phyloP scores from a whole-genome alignment of 768 basidiomycete genomes.

The Mycena latifolia region DNA sequence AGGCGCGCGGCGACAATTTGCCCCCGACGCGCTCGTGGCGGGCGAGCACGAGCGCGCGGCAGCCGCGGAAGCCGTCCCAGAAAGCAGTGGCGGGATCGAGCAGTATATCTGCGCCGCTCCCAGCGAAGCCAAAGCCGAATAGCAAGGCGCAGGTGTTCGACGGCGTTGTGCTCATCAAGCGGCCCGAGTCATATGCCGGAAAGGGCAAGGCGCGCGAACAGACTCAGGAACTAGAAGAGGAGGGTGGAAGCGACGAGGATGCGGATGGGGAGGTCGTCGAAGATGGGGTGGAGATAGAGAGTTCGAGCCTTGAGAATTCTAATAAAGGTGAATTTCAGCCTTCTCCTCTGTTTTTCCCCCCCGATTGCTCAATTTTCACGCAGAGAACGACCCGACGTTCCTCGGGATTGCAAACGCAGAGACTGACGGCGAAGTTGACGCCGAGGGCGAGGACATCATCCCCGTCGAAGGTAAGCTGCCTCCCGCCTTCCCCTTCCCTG shows the following conservation, averaged over 20 bases:
- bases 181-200: slow-evolving; percentile 12
- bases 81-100: not conserved
- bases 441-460: slow-evolving; percentile 13
- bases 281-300: slow-evolving; percentile 8
- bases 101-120: slow-evolving; percentile 4
- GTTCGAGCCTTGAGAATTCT: slow-evolving; percentile 28
- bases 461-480: slow-evolving; percentile 1
- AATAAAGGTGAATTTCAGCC: slow-evolving; percentile 21
- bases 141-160: slow-evolving; percentile 27
- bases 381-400: slow-evolving; percentile 28
- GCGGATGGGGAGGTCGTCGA: slow-evolving; percentile 28
- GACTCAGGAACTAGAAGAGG: not conserved
- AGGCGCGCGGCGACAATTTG: slow-evolving; percentile 13
- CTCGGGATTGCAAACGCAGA: slow-evolving; percentile 31
- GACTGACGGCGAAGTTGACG: slow-evolving; percentile 8
- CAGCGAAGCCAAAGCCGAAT: slow-evolving; percentile 21
- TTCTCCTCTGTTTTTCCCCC: not conserved
- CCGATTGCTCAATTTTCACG: not conserved
- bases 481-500: too few species aligned
- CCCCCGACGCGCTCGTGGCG: slow-evolving; percentile 20
- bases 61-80: slow-evolving; percentile 6
- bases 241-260: slow-evolving; percentile 22
- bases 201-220: slow-evolving; percentile 18
- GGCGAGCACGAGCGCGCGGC: not conserved
- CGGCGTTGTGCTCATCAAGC: slow-evolving; percentile 25